Base-by-base conservation (phyloP, 192 early-diverging fungal species). In the Diversispora epigaea region DNA sequence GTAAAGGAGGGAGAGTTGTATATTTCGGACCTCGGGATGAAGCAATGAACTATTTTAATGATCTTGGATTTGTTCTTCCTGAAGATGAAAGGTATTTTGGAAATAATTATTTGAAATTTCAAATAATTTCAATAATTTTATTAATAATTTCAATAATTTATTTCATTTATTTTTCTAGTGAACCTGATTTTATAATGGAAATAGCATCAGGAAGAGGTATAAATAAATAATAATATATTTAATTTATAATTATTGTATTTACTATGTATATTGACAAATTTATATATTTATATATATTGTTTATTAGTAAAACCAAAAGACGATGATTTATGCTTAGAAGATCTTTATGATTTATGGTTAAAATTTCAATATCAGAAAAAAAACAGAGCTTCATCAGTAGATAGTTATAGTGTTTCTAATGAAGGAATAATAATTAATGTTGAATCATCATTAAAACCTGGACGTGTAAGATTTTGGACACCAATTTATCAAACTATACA, bases 1-100 rank as follows among this genome's bases (percentile, higher is more conserved):
- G 91, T n/a, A 90, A 92, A 50, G 88, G 90, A 17, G 91, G 91
- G 2, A 79, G 76, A 41, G 80, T 89, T 12, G 82, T 92, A 15
- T 92, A 88, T 71, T 80, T 86, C 44, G 91, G 91, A 25, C 89
- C 89, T 11, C 65, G 84, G 4, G 77, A 71, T 22, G 80, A 84
- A 12, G 84, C 84, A 11, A 19, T 77, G 2, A 41, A 50, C 7
- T 90, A 90, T 64, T 90, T 90, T 73, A 77, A 77, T 3, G 61
- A 71, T 0, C 80, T 90, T 52, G 89, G 89, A 10, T 85, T 80
- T 63, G 68, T 73, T 9, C 73, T 72, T 11, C 82, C 81, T 19
- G 49, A 74, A 15, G 81, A 79, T 15, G 52, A 47, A 49, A 67
- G 65, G 65, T 67, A 49, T 15, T 40, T 40, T 11, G 47, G 7